Evolutionary conservation across 2,329 filamentous ascomycete species (phyloP).

Genomic region (Beauveria scarabaeidicola): DNA sequence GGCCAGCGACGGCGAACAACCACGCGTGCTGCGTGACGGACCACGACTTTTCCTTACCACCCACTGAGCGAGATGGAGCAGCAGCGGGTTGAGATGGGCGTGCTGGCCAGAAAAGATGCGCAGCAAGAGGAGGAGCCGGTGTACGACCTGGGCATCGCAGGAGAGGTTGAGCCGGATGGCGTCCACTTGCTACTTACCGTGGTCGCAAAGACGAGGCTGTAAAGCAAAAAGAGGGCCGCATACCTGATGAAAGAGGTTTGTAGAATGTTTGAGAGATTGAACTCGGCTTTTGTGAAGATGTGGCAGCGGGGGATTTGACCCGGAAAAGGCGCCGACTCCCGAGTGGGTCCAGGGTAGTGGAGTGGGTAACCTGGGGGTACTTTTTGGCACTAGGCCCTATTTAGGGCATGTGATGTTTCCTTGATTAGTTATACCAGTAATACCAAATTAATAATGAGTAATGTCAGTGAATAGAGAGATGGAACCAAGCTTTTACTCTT

Average conservation of each 20-base stretch:
- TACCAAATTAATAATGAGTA: too few relatives aligned
- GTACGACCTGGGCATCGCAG: background rate
- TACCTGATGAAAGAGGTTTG: background rate
- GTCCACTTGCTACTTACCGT: background rate
- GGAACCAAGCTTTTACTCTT: too few relatives aligned
- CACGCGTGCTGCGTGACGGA: background rate
- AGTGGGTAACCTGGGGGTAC: too few relatives aligned
- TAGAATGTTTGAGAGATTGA: background rate
- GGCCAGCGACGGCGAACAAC: background rate
- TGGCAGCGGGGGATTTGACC: too few relatives aligned
- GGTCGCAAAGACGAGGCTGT: background rate
- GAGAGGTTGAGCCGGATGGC: slow-evolving; percentile 2
- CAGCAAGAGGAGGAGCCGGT: background rate
- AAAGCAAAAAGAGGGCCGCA: background rate
- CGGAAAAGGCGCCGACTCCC: too few relatives aligned
- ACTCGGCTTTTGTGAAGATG: background rate
- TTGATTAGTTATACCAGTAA: too few relatives aligned
- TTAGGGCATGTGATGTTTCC: too few relatives aligned
- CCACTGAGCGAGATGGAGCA: background rate
- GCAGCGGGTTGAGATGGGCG: background rate
- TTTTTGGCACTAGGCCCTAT: too few relatives aligned
- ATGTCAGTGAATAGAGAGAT: too few relatives aligned
- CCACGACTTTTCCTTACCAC: background rate
- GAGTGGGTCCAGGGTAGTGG: too few relatives aligned
- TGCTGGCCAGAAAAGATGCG: background rate